Evolutionary conservation across 2,329 filamentous ascomycete species (phyloP).

Genomic region (Pseudopyrenochaeta lycopersici): DNA sequence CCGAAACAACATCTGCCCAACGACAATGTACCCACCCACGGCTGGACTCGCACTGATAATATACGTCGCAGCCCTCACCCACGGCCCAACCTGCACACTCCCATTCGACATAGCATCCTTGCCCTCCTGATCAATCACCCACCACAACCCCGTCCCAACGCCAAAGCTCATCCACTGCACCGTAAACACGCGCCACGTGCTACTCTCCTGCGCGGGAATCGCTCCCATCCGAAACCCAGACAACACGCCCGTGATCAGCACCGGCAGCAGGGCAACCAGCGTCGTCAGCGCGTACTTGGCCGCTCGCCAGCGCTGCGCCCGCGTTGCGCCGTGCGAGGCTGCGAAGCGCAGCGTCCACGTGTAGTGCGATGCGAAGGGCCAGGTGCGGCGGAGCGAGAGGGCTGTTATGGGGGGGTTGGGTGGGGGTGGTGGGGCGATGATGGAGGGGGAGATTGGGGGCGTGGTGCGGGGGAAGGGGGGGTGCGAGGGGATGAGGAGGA

Average conservation of each 20-base stretch:
- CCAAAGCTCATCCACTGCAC: slow-evolving; percentile 31
- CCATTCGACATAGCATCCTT: slow-evolving; percentile 14
- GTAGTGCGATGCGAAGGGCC: neutral
- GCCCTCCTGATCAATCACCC: slow-evolving; percentile 20
- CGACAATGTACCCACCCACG: slow-evolving; percentile 36
- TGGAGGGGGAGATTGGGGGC: neutral
- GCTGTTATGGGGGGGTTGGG: neutral
- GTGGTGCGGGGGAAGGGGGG: neutral
- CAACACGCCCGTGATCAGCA: slow-evolving; percentile 33
- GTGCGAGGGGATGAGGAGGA: slow-evolving; percentile 20
- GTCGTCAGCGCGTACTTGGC: slow-evolving; percentile 10
- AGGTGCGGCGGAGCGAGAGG: neutral
- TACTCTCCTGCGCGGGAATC: slow-evolving; percentile 21
- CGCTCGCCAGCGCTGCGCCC: slow-evolving; percentile 5
- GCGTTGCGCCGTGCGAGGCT: neutral
- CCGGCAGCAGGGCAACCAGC: slow-evolving; percentile 20
- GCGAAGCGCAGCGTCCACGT: slow-evolving; percentile 1
- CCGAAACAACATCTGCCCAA: slow-evolving; percentile 37
- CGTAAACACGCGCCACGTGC: slow-evolving; percentile 32
- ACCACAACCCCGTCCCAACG: slow-evolving; percentile 17
- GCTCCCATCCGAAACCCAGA: slow-evolving; percentile 30
- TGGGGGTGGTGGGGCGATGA: neutral
- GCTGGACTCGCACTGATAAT: slow-evolving; percentile 20
- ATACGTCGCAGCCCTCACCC: slow-evolving; percentile 7
- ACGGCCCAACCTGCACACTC: slow-evolving; percentile 4